phyloP scores from a whole-genome alignment of 108 stramenopile genomes.

The Tribonema minus region DNA sequence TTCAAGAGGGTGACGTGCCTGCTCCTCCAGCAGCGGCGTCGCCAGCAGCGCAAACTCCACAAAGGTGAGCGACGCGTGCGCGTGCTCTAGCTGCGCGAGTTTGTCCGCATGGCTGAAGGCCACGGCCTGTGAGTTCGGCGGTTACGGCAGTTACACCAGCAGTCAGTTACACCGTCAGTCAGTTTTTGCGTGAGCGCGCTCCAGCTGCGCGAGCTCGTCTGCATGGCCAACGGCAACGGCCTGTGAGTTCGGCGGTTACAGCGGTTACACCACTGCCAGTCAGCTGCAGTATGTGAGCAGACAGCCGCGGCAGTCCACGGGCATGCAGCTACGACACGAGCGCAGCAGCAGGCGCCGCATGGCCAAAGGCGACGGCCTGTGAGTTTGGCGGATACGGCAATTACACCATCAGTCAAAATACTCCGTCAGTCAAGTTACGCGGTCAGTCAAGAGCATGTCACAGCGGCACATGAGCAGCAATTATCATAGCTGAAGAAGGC shows the following conservation, averaged over 20 bases:
- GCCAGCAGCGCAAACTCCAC: constrained; percentile 36
- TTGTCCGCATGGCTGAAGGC: constrained; percentile 5
- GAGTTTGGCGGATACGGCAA: background rate
- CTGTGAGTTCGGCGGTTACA: background rate
- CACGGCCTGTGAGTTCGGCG: constrained; percentile 3
- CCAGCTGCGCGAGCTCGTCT: background rate
- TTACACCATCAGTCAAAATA: background rate
- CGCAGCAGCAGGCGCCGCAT: no score
- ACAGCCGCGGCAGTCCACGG: no score
- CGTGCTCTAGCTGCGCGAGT: background rate
- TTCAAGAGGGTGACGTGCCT: no score
- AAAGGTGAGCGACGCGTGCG: constrained; percentile 30
- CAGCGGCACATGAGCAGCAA: no score
- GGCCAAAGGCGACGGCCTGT: constrained; percentile 33
- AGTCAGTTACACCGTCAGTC: background rate
- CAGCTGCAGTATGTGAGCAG: background rate
- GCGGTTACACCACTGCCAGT: background rate
- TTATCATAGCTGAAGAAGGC: no score
- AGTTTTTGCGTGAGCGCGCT: background rate
- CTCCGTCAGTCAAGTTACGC: background rate
- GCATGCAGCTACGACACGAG: no score
- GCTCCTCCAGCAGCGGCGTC: constrained; percentile 32
- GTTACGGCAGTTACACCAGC: background rate
- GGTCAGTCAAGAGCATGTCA: no score
- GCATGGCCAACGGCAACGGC: constrained; percentile 21